A percentile compares a stretch with the other conserved stretches of the same genome.
phyloP scores from a whole-genome alignment of 108 stramenopile genomes.

The Nitzschia palea region DNA sequence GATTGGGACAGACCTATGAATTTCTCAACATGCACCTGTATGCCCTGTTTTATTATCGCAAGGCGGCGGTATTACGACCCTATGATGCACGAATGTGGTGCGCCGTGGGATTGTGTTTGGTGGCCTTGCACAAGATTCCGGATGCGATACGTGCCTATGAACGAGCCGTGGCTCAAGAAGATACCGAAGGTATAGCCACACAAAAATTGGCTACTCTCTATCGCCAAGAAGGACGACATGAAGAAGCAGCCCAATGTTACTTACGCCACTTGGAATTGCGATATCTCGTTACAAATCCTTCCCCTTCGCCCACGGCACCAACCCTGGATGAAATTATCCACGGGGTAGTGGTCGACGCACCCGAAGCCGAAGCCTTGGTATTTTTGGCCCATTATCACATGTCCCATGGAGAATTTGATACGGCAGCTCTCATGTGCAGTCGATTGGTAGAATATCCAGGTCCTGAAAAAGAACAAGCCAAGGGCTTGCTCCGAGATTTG shows the following conservation, averaged over 20 bases:
- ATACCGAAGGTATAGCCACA: conserved; percentile 93
- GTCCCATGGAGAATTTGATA: conserved; percentile 71
- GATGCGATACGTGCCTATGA: conserved; percentile 93
- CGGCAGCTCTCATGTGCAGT: conserved; percentile 76
- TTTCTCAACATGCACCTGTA: conserved; percentile 94
- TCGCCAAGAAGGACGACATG: conserved; percentile 72
- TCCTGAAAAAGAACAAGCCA: conserved; percentile 93
- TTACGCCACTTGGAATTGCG: conserved; percentile 81
- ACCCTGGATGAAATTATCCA: conserved; percentile 62
- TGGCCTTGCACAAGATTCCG: conserved; percentile 59
- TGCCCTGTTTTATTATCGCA: conserved; percentile 94
- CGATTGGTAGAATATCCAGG: conserved; percentile 92
- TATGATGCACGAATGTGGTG: conserved; percentile 99
- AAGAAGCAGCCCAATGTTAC: conserved; percentile 93
- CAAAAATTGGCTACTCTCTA: conserved; percentile 86
- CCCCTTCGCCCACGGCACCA: conserved; percentile 11
- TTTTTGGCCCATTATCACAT: conserved; percentile 87
- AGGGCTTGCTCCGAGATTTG: conserved; percentile 89
- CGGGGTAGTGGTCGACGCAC: conserved; percentile 77
- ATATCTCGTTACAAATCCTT: conserved; percentile 55
- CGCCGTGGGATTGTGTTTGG: conserved; percentile 89
- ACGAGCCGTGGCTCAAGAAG: conserved; percentile 84
- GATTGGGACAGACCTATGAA: conserved; percentile 98
- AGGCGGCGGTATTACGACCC: conserved; percentile 92
- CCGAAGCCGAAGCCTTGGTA: conserved; percentile 87